phyloP scores from a whole-genome alignment of 129 eudicot genomes.

The Calendula officinalis region DNA sequence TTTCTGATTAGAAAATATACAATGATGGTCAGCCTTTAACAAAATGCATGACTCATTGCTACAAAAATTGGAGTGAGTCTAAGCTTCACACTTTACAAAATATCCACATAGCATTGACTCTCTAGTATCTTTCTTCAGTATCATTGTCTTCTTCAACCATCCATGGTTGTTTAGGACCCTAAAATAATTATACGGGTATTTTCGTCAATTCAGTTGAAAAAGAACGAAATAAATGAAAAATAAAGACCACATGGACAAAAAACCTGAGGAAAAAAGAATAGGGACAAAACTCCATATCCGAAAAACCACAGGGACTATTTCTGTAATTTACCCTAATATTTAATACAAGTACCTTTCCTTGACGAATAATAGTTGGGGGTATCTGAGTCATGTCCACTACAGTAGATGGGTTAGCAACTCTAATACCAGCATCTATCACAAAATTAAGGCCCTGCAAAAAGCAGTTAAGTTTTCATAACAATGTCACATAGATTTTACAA shows the following conservation, averaged over 20 bases:
- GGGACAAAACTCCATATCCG: no score
- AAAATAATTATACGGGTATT: not conserved
- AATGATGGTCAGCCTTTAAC: slow-evolving; percentile 11
- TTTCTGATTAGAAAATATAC: slow-evolving; percentile 8
- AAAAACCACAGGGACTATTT: no score
- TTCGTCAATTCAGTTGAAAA: no score
- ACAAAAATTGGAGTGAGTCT: slow-evolving; percentile 11
- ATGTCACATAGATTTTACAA: not conserved
- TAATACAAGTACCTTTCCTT: slow-evolving; percentile 61
- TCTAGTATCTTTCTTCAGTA: slow-evolving; percentile 18
- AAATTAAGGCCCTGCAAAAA: slow-evolving; percentile 83
- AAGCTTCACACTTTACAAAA: slow-evolving; percentile 28
- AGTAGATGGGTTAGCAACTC: slow-evolving; percentile 94
- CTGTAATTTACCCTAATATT: not conserved
- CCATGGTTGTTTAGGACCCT: slow-evolving; percentile 87
- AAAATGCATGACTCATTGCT: slow-evolving; percentile 12
- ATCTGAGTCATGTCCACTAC: slow-evolving; percentile 82
- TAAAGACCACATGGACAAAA: no score
- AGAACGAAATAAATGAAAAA: no score
- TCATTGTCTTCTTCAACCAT: slow-evolving; percentile 56
- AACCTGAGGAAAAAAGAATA: no score
- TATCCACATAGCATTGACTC: slow-evolving; percentile 28
- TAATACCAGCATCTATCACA: slow-evolving; percentile 80
- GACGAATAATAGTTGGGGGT: slow-evolving; percentile 59
- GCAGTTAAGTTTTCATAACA: not conserved